These are phyloP conservation scores for Epichloe brachyelytri DNA, from an alignment of 2,329 filamentous ascomycete genomes.

Conservation along the genomic window DNA sequence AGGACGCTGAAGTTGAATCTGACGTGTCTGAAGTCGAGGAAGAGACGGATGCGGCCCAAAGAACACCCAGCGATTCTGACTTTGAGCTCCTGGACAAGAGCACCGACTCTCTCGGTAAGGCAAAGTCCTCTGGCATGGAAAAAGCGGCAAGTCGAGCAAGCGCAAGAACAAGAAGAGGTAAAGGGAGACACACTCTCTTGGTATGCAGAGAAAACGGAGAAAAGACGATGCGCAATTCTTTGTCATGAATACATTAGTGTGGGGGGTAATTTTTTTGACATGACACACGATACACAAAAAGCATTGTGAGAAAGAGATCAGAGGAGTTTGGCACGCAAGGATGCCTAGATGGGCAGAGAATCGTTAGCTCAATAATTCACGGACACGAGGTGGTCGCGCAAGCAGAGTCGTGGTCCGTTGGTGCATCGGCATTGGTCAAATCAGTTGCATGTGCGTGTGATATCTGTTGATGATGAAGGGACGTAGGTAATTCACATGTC, in stretches of 20 bases:
- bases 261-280: neutral
- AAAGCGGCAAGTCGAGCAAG: conserved; percentile 16
- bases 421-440: neutral
- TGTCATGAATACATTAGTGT: neutral
- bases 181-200: neutral
- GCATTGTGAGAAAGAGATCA: neutral
- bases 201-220: neutral
- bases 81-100: conserved; percentile 53
- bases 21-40: conserved; percentile 29
- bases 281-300: neutral
- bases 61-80: conserved; percentile 44
- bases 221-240: neutral
- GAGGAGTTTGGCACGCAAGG: neutral
- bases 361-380: neutral
- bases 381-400: neutral
- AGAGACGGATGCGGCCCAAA: conserved; percentile 36
- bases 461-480: conserved; percentile 1
- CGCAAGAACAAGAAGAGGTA: conserved; percentile 8
- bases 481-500: neutral
- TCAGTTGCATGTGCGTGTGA: neutral
- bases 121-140: conserved; percentile 36
- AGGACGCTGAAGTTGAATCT: conserved; percentile 21
- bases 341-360: neutral
- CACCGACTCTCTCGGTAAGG: conserved; percentile 38
- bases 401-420: neutral